phyloP scores from a whole-genome alignment of 2,329 filamentous ascomycete species.

The Pseudocercospora fuligena region DNA sequence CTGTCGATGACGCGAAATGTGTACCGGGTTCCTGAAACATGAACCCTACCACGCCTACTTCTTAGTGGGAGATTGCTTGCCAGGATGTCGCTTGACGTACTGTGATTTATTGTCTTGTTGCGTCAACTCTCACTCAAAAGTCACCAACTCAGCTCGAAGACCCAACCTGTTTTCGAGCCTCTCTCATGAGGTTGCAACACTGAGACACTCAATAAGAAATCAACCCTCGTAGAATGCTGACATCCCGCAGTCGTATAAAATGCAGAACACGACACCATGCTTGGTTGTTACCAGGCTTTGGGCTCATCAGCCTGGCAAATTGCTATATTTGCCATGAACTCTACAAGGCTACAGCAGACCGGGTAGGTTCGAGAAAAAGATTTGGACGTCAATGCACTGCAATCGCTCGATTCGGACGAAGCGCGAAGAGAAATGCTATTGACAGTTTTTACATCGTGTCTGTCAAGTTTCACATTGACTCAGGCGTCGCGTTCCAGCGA shows the following conservation, averaged over 20 bases:
- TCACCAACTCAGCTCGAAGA: neutral
- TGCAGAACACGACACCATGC: neutral
- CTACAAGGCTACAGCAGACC: neutral
- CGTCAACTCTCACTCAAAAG: neutral
- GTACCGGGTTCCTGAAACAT: neutral
- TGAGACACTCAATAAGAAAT: neutral
- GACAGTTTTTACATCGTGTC: neutral
- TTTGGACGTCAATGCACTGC: neutral
- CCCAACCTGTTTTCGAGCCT: neutral
- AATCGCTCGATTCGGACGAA: neutral
- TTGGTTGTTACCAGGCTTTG: neutral
- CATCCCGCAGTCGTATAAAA: neutral
- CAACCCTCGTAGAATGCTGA: neutral
- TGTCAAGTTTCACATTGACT: neutral
- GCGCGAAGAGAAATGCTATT: neutral
- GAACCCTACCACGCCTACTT: neutral
- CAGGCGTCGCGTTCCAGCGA: neutral
- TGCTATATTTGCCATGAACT: slow-evolving; percentile 10
- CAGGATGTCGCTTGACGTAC: neutral
- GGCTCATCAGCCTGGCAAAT: slow-evolving; percentile 5
- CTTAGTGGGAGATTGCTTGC: slow-evolving; percentile 6
- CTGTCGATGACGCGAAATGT: neutral
- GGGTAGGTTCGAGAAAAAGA: neutral
- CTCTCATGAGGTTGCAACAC: neutral
- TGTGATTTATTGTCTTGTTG: neutral